Evolutionary conservation across 1,284 basidiomycete species (phyloP).

Genomic region (Boletus sp.): DNA sequence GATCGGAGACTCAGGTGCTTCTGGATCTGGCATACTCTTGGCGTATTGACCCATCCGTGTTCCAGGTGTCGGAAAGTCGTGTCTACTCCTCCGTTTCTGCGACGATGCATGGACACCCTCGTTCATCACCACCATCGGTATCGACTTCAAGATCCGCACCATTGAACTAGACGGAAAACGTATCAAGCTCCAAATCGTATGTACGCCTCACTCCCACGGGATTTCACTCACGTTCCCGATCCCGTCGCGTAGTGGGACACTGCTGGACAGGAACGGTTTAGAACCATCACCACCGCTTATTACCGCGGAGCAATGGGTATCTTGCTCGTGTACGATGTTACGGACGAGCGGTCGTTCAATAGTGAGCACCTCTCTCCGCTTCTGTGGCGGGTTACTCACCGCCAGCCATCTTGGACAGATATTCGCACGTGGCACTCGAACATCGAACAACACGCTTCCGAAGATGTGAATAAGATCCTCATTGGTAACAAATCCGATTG

Average conservation of each 20-base stretch:
- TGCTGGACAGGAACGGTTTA: constrained; percentile 98
- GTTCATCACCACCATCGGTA: constrained; percentile 99
- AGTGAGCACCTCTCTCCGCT: constrained; percentile 54
- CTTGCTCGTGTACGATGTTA: constrained; percentile 97
- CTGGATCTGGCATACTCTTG: not conserved
- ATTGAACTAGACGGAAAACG: constrained; percentile 95
- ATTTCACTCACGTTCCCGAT: constrained; percentile 4
- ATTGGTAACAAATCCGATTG: constrained; percentile 99
- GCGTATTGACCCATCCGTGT: not conserved
- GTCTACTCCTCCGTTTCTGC: constrained; percentile 96
- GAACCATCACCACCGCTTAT: constrained; percentile 99
- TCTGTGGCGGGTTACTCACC: constrained; percentile 7
- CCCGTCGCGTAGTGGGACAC: constrained; percentile 81
- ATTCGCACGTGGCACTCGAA: constrained; percentile 99
- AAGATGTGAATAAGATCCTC: constrained; percentile 98
- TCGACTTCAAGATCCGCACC: constrained; percentile 95
- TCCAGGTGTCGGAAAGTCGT: constrained; percentile 95
- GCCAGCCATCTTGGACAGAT: constrained; percentile 49
- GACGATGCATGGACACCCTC: constrained; percentile 99
- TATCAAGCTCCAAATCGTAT: constrained; percentile 93
- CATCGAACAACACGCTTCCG: constrained; percentile 98
- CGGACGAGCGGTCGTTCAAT: constrained; percentile 96
- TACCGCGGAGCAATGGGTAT: constrained; percentile 99
- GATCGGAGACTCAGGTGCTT: constrained; percentile 90
- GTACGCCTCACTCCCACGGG: constrained; percentile 29